Base-by-base conservation (phyloP, 495 filamentous ascomycete species). In the Xylaria flabelliformis region DNA sequence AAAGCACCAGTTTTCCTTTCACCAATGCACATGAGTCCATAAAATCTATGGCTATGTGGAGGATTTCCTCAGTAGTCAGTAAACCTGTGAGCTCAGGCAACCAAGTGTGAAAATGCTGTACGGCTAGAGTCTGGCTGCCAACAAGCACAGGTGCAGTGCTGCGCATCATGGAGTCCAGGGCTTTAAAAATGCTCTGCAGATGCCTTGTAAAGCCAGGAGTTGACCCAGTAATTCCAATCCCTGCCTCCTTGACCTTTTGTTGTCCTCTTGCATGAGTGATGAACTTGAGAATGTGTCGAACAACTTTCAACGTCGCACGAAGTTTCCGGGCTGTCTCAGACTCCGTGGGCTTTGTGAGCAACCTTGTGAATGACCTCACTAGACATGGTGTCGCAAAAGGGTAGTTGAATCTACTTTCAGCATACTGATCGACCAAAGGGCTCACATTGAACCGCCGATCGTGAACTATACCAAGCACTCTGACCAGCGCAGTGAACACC, bases 71-170 rank as follows among this genome's bases (percentile, higher is more conserved):
- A 1, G 90, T 89, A 17, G 85, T 88, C 75, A 99, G 87, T 44
- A 95, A 85, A 17, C 90, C 88, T 4, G 88, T 88, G 8, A 98
- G 88, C 73, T 97, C 94, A 0, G 96, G 97, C 13, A 99, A 83
- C 96, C 96, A 98, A 2, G 92, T 91, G 78, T 98, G 96, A 80
- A 98, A 97, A 81, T 98, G 92, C 79, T 99, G 96, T 21, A 98
- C 95, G 6, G 97, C 92, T 42, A 99, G 82, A 1, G 96, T 98
- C 79, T 98, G 97, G 70, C 92, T 97, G 36, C 96, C 96, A 42
- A 99, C 91, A 61, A 97, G 80, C 53, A 94, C 89, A 1, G 97
- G 93, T 13, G 94, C 92, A 1, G 89, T 83, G 76, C 93, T 96
- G 71, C 89, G 89, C 94, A 99, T 98, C 74, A 99, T 85, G 6